Base-by-base conservation (phyloP, 2,329 filamentous ascomycete species). In the Ceratocystis harringtonii region DNA sequence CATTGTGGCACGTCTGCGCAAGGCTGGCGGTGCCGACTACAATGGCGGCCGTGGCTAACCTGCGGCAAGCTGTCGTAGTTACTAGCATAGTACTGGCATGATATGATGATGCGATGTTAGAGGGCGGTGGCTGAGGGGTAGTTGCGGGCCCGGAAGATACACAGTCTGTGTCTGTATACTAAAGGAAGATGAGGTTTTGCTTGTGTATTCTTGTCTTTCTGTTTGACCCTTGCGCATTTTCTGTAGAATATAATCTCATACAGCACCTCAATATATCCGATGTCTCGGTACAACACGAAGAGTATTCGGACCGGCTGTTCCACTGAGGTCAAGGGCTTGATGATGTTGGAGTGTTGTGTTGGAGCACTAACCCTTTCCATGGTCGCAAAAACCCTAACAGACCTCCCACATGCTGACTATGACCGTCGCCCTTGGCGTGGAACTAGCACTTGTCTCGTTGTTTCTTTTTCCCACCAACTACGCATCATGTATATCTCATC, bases 11-110 rank as follows among this genome's bases (percentile, higher is more conserved):
- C 76, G 80, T 71, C 74, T 88, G 74, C 77, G 85, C 73, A 85
- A 82, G 76, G 84, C 82, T 3, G 86, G 86, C 65, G 86, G 86
- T 41, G 85, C 85, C 17, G 86, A 88, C 74, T 89, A 88, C 78
- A 85, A 88, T 71, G 84, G 85, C 6, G 85, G 82, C 10, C 75
- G 84, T 68, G 84, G 82, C 7, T 84, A 30, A 19, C 36, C 36
- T 15, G 10, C 36, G 1, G 36, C 3, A 10, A 15, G 12, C 10
- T 58, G 55, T 28, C 48, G 48, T 5, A 7, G 22, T 5, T 22
- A 22, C 7, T 22, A 7, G 19, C 1, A 28, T 12, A 52, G 10
- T 10, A 22, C 48, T 7, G 48, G 48, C 48, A 22, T 50, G 48
- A 22, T 22, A 22, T 50, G 19, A 22, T 41, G 36, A 41, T 15